phyloP scores from a whole-genome alignment of 495 filamentous ascomycete genomes.

The Bacidia gigantensis region DNA sequence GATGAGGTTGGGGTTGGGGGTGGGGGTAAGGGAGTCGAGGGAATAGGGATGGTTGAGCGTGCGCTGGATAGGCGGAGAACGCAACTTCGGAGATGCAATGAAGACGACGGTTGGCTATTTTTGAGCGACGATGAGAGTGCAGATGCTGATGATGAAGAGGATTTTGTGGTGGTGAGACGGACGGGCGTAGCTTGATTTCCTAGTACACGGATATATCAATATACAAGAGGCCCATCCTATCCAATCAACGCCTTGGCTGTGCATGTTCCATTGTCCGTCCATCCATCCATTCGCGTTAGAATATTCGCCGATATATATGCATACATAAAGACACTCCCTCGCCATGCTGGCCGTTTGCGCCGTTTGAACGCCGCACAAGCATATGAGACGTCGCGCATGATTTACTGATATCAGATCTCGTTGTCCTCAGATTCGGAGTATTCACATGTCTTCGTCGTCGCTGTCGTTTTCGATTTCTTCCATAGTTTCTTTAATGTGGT shows the following conservation, averaged over 20 bases:
- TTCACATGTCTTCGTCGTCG: constrained; percentile 53
- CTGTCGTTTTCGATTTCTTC: constrained; percentile 78
- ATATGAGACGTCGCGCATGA: not conserved
- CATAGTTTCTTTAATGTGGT: constrained; percentile 85
- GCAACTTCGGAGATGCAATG: constrained; percentile 14
- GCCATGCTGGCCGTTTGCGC: not conserved
- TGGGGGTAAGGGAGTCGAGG: constrained; percentile 40
- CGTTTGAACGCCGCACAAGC: not conserved
- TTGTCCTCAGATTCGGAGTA: constrained; percentile 7
- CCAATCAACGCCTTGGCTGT: not conserved
- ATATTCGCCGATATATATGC: not conserved
- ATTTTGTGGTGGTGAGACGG: not conserved
- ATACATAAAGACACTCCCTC: not conserved
- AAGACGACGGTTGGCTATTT: not conserved
- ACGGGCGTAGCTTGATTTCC: not conserved
- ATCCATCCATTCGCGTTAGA: not conserved
- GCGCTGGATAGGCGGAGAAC: constrained; percentile 36
- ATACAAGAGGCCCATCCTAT: not conserved
- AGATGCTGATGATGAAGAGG: not conserved
- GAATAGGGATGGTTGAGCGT: constrained; percentile 35
- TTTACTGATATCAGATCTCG: not conserved
- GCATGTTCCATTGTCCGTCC: not conserved
- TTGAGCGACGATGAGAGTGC: too few species aligned
- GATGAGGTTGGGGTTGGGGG: constrained; percentile 28
- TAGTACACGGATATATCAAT: not conserved